Evolutionary conservation across 2,329 filamentous ascomycete genomes (phyloP), one percentile per base, ranked within the genome.

Genomic region (Venturia pyrina): DNA sequence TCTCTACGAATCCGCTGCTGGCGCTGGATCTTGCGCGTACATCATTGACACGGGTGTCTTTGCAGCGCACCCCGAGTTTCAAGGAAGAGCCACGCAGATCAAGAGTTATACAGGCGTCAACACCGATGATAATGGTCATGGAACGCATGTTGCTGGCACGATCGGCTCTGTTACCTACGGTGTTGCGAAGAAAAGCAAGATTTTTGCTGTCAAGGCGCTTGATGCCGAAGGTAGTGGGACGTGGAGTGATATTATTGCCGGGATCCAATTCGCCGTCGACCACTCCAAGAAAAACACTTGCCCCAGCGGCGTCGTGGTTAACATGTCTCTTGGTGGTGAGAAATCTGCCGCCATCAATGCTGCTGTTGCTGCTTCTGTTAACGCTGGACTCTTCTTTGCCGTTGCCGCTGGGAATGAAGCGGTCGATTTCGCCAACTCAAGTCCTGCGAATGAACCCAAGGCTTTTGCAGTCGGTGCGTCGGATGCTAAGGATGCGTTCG

Each of bases 61-160:
- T 46, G 66, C 69, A 17, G 65, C 57, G 37, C 69, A 71, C 62
- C 67, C 64, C 34, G 71, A 73, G 65, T 73, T 73, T 53, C 71
- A 68, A 24, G 72, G 71, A 28, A 70, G 72, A 21, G 72, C 71
- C 11, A 53, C 66, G n/a, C 68, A 69, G 7, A 70, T 70, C 37
- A 65, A 64, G 34, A 69, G 66, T 59, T 73, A 71, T 64, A 69
- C 70, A 34, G 68, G 63, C 68, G 67, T 74, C 70, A 63, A 66
- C 15, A 71, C 75, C 66, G 74, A 72, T 28, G 78, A 82, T 69
- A 84, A 87, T 70, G 86, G 86, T 15, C 86, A 88, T 74, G 86
- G 86, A 50, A 85, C 80, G 65, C 87, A 88, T 76, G 84, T 87
- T 34, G 81, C 85, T 11, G 86, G 85, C 32, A 88, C 85, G 19